phyloP scores from a whole-genome alignment of 2,329 filamentous ascomycete species.

The Teratosphaeria viscida region DNA sequence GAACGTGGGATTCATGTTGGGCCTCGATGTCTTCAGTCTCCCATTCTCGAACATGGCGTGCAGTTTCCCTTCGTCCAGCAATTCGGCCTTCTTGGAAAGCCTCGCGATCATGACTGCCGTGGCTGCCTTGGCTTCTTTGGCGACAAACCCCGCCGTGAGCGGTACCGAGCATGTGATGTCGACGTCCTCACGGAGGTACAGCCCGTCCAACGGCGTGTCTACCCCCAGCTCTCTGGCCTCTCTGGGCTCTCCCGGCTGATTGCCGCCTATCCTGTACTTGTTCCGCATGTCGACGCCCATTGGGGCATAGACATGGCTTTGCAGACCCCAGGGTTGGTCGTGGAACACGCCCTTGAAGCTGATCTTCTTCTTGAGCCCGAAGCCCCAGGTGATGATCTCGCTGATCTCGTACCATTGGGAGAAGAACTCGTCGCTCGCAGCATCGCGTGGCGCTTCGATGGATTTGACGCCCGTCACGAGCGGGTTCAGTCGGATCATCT shows the following conservation, averaged over 20 bases:
- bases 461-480: constrained; percentile 54
- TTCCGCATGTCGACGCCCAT: constrained; percentile 57
- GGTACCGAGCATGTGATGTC: constrained; percentile 60
- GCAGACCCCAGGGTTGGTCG: constrained; percentile 60
- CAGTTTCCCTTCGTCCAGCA: constrained; percentile 55
- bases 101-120: constrained; percentile 58
- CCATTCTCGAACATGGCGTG: constrained; percentile 59
- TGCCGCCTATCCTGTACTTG: constrained; percentile 58
- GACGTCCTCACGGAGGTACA: constrained; percentile 61
- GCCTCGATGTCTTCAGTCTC: constrained; percentile 49
- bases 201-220: constrained; percentile 51
- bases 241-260: constrained; percentile 56
- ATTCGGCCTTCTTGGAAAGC: constrained; percentile 57
- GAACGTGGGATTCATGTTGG: constrained; percentile 20
- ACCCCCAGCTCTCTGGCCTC: constrained; percentile 55
- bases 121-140: constrained; percentile 54
- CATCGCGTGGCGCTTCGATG: constrained; percentile 57
- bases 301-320: constrained; percentile 61
- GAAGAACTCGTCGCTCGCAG: constrained; percentile 49
- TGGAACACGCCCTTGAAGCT: constrained; percentile 63
- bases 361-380: constrained; percentile 56
- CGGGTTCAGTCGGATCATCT: constrained; percentile 61
- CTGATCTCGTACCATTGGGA: constrained; percentile 61
- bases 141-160: constrained; percentile 47
- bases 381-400: constrained; percentile 57